These are phyloP conservation scores for Casuarina equisetifolia DNA, from an alignment of 306 rosid genomes.

Conservation along the genomic window DNA sequence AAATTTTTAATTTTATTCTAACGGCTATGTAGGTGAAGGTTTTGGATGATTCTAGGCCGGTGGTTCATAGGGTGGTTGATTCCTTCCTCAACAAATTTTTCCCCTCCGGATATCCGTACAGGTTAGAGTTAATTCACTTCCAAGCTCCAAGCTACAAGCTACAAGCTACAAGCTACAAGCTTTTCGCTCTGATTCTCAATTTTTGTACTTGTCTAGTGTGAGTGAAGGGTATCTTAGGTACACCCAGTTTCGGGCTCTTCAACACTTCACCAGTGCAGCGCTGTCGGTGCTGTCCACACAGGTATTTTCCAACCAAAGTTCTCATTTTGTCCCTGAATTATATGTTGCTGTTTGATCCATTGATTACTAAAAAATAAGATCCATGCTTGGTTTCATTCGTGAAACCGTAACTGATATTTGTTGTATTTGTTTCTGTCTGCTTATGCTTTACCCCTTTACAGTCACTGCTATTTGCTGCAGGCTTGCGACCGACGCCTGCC, in stretches of 20 bases:
- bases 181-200: conserved; percentile 7
- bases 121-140: conserved; percentile 37
- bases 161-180: neutral
- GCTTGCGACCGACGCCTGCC: conserved; percentile 95
- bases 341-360: neutral
- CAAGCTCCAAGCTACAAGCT: neutral
- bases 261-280: conserved; percentile 79
- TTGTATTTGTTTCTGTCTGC: conserved; percentile 33
- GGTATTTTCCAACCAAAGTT: conserved; percentile 45
- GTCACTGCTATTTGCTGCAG: conserved; percentile 99
- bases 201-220: conserved; percentile 47
- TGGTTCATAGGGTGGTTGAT: conserved; percentile 51
- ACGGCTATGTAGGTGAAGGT: conserved; percentile 38
- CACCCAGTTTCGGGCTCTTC: conserved; percentile 91
- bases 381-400: neutral
- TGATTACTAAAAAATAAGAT: neutral
- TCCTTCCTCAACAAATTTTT: conserved; percentile 73
- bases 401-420: conserved; percentile 28
- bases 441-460: conserved; percentile 57
- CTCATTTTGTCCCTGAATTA: neutral
- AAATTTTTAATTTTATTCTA: neutral
- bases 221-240: conserved; percentile 91
- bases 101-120: conserved; percentile 92
- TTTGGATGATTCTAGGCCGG: conserved; percentile 71
- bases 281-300: conserved; percentile 90